Percentiles rank a stretch among this genome's conserved stretches.
These are phyloP conservation scores for Lentinula edodes DNA, from an alignment of 768 basidiomycete species.

Conservation along the genomic window DNA sequence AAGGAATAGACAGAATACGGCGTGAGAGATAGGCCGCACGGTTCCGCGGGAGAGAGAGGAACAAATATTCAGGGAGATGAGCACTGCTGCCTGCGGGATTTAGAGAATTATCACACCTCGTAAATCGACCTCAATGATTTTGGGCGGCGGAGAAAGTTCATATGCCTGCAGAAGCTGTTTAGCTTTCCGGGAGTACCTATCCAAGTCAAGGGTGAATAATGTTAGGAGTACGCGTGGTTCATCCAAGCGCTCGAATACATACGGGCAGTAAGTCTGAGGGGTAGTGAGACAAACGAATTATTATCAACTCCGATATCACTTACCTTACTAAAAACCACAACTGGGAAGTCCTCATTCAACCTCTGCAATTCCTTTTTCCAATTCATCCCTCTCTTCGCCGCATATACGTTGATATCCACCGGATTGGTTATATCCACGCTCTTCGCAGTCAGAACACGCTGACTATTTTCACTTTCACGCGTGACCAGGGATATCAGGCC, in stretches of 20 bases:
- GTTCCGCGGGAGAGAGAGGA: not conserved
- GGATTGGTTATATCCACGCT: conserved; percentile 42
- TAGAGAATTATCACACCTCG: conserved; percentile 38
- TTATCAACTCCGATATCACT: conserved; percentile 12
- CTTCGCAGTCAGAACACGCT: conserved; percentile 32
- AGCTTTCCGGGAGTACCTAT: conserved; percentile 53
- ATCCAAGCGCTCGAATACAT: conserved; percentile 22
- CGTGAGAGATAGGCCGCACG: not conserved
- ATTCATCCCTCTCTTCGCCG: conserved; percentile 35
- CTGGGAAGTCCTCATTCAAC: conserved; percentile 48
- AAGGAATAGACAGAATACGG: not conserved
- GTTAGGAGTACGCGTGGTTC: not conserved
- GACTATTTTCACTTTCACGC: conserved; percentile 31
- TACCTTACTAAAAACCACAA: conserved; percentile 83
- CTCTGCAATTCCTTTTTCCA: conserved; percentile 37
- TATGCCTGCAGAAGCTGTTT: conserved; percentile 61
- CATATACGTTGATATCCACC: conserved; percentile 50
- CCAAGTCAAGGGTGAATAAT: not conserved
- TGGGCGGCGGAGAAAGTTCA: conserved; percentile 56
- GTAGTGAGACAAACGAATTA: not conserved
- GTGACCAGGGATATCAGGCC: conserved; percentile 67
- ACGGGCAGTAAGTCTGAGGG: conserved; percentile 70
- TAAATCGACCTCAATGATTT: conserved; percentile 70
- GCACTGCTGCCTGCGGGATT: not conserved
- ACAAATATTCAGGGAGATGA: not conserved